Conservation (phyloP, 2,329 filamentous ascomycete genomes). For the Stagonosporopsis rhizophila region DNA sequence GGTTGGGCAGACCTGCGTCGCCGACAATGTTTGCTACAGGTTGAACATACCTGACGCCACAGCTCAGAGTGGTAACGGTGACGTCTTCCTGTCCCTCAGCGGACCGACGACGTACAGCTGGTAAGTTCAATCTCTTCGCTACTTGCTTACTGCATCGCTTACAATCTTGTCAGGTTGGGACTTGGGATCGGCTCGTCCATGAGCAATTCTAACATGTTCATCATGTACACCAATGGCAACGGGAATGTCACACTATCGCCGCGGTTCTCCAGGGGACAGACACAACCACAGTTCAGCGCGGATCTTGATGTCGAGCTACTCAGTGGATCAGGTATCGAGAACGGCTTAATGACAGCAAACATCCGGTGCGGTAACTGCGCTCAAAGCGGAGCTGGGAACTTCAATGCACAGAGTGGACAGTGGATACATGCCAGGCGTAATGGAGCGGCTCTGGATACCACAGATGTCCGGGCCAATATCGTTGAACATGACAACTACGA, state of each 20-base stretch:
- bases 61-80: slow-evolving; percentile 56
- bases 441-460: slow-evolving; percentile 54
- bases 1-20: slow-evolving; percentile 18
- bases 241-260: slow-evolving; percentile 68
- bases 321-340: slow-evolving; percentile 63
- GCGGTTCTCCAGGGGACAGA: slow-evolving; percentile 58
- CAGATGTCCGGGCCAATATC: slow-evolving; percentile 36
- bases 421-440: slow-evolving; percentile 58
- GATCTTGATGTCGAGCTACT: slow-evolving; percentile 60
- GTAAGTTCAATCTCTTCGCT: neutral
- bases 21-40: slow-evolving; percentile 57
- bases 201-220: slow-evolving; percentile 66
- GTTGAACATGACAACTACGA: slow-evolving; percentile 4
- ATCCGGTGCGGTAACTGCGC: slow-evolving; percentile 57
- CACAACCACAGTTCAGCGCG: slow-evolving; percentile 57
- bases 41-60: slow-evolving; percentile 63
- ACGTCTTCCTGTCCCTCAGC: slow-evolving; percentile 66
- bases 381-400: slow-evolving; percentile 54
- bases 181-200: slow-evolving; percentile 65
- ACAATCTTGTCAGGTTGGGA: slow-evolving; percentile 52
- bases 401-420: slow-evolving; percentile 46
- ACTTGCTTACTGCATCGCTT: neutral
- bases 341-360: slow-evolving; percentile 66
- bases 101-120: slow-evolving; percentile 63
- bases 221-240: slow-evolving; percentile 63